A percentile compares a stretch with the other conserved stretches of the same genome.
Conservation (phyloP, 495 filamentous ascomycete species). For the Cercophora scortea region DNA sequence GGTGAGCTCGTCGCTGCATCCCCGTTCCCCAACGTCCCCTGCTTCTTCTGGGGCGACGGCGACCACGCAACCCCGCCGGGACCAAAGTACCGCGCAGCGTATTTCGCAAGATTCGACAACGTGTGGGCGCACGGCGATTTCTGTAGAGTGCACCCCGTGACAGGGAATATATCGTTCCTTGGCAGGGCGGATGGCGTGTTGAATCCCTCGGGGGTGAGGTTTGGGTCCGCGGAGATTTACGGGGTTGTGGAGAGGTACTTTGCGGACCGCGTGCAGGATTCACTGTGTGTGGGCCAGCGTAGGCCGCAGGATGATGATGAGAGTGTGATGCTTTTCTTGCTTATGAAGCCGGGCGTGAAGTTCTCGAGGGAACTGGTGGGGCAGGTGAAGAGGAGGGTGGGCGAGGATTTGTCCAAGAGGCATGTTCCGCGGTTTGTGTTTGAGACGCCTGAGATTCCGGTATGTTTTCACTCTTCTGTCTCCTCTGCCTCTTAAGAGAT, state of each 20-base stretch:
- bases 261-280: constrained; percentile 51
- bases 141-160: constrained; percentile 59
- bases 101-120: constrained; percentile 63
- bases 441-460: constrained; percentile 72
- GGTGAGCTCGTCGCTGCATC: constrained; percentile 65
- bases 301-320: constrained; percentile 62
- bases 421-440: constrained; percentile 76
- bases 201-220: constrained; percentile 80
- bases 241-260: constrained; percentile 62
- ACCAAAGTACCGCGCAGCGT: constrained; percentile 57
- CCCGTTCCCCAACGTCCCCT: constrained; percentile 67
- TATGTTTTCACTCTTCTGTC: constrained; percentile 31
- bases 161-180: constrained; percentile 57
- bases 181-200: constrained; percentile 86
- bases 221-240: constrained; percentile 81
- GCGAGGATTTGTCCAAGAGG: constrained; percentile 53
- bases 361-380: constrained; percentile 50
- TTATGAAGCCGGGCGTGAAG: constrained; percentile 54
- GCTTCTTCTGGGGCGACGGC: constrained; percentile 60
- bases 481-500: neutral
- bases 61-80: constrained; percentile 32
- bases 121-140: constrained; percentile 84
- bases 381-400: constrained; percentile 55
- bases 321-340: constrained; percentile 64
- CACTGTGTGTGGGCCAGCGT: constrained; percentile 68